These are phyloP conservation scores for Paracamarosporium sp. DNA, from an alignment of 2,329 filamentous ascomycete species.

Conservation along the genomic window DNA sequence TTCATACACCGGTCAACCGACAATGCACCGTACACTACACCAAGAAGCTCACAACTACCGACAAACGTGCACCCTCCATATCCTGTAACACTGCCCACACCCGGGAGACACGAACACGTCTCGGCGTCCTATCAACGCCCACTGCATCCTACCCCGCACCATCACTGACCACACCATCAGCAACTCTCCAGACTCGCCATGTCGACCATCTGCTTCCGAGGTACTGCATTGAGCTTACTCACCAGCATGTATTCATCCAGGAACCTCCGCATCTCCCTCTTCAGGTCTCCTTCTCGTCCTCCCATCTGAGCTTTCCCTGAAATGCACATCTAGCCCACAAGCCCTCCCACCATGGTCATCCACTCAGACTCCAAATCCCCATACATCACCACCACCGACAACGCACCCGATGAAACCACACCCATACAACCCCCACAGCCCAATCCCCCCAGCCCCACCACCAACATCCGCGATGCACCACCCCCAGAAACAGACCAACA, in stretches of 20 bases:
- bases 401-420: constrained; percentile 31
- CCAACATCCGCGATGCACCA: constrained; percentile 32
- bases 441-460: neutral
- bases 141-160: neutral
- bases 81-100: neutral
- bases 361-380: constrained; percentile 5
- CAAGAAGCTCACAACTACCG: neutral
- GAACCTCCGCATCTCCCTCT: neutral
- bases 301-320: too few relatives aligned
- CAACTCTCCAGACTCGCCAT: neutral
- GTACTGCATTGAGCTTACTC: neutral
- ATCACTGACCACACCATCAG: neutral
- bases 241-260: neutral
- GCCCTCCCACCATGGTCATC: constrained; percentile 11
- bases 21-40: neutral
- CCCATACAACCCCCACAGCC: too few relatives aligned
- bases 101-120: neutral
- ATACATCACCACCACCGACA: neutral
- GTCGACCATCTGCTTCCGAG: neutral
- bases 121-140: neutral
- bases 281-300: too few relatives aligned
- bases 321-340: neutral
- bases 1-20: neutral
- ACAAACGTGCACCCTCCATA: neutral
- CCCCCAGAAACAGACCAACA: constrained; percentile 45